These are phyloP conservation scores for Mycena crocata DNA, from an alignment of 768 basidiomycete genomes.

Conservation along the genomic window DNA sequence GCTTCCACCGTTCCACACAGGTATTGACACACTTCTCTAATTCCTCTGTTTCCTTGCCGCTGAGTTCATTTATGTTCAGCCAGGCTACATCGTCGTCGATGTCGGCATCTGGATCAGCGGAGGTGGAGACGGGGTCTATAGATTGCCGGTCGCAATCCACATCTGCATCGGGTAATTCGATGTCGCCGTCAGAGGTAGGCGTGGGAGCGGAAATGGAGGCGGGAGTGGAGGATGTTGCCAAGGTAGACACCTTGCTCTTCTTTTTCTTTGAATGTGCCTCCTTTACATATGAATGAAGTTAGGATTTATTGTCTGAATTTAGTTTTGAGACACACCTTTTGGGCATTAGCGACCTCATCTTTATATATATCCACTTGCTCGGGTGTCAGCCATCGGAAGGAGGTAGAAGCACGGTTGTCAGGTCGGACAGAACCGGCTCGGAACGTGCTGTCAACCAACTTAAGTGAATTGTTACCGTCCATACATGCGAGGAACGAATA, in stretches of 20 bases:
- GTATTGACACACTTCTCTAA: slow-evolving; percentile 13
- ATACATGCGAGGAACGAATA: slow-evolving; percentile 7
- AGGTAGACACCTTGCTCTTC: no score
- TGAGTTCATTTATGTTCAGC: slow-evolving; percentile 35
- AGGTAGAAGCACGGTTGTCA: slow-evolving; percentile 16
- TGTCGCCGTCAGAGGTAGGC: no score
- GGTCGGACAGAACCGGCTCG: neutral
- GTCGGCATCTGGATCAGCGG: neutral
- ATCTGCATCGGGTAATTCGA: no score
- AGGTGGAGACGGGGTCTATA: no score
- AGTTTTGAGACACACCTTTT: slow-evolving; percentile 1
- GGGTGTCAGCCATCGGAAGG: slow-evolving; percentile 13
- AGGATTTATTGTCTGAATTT: no score
- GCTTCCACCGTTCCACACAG: slow-evolving; percentile 37
- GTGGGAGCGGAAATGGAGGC: no score
- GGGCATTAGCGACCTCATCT: slow-evolving; percentile 20
- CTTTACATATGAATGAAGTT: no score
- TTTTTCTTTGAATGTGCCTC: slow-evolving; percentile 5
- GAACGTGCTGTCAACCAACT: slow-evolving; percentile 11
- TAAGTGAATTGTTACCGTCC: slow-evolving; percentile 18
- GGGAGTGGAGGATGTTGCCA: no score
- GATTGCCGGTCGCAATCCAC: no score
- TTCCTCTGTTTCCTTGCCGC: slow-evolving; percentile 28
- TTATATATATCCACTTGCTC: slow-evolving; percentile 29
- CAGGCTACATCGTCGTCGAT: slow-evolving; percentile 28